Evolutionary conservation across 2,329 filamentous ascomycete genomes (phyloP).

Genomic region (Basipetospora chlamydospora): DNA sequence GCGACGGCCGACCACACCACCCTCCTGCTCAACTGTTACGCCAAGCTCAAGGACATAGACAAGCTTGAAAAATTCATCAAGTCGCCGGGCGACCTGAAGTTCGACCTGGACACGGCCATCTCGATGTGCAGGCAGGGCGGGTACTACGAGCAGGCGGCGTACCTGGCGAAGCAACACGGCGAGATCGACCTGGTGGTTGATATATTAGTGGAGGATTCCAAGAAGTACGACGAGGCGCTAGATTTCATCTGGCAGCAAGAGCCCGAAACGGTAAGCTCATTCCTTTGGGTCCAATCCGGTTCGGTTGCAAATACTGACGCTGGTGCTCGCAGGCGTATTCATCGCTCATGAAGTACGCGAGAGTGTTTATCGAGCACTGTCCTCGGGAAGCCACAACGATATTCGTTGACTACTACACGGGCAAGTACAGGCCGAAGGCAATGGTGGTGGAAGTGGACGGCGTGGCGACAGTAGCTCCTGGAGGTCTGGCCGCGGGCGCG

Average conservation of each 20-base stretch:
- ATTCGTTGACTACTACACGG: conserved; percentile 92
- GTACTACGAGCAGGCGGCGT: conserved; percentile 93
- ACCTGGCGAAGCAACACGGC: conserved; percentile 83
- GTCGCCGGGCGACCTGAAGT: conserved; percentile 84
- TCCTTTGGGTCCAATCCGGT: rapidly evolving
- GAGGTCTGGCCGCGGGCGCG: conserved; percentile 30
- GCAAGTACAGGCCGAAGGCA: conserved; percentile 60
- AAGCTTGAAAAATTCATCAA: conserved; percentile 97
- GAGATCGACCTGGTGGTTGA: conserved; percentile 91
- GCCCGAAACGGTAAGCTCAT: conserved; percentile 50
- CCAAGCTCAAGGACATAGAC: conserved; percentile 90
- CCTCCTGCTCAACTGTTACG: conserved; percentile 88
- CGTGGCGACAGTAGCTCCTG: conserved; percentile 6
- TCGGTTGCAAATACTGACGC: too few species aligned
- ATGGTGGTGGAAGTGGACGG: conserved; percentile 7
- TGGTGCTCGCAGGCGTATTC: conserved; percentile 50
- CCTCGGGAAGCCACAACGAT: conserved; percentile 68
- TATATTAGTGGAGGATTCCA: conserved; percentile 89
- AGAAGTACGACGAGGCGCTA: conserved; percentile 75
- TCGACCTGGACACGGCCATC: conserved; percentile 93
- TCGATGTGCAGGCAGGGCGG: conserved; percentile 94
- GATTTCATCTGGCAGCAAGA: conserved; percentile 85
- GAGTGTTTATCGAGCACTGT: conserved; percentile 78
- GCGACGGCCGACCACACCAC: conserved; percentile 95
- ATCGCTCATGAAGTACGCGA: conserved; percentile 89